Percentiles rank a stretch among this genome's conserved stretches.
Evolutionary conservation across 352 stramenopile genomes (phyloP).

Genomic region (Pythium pectinolyticum): DNA sequence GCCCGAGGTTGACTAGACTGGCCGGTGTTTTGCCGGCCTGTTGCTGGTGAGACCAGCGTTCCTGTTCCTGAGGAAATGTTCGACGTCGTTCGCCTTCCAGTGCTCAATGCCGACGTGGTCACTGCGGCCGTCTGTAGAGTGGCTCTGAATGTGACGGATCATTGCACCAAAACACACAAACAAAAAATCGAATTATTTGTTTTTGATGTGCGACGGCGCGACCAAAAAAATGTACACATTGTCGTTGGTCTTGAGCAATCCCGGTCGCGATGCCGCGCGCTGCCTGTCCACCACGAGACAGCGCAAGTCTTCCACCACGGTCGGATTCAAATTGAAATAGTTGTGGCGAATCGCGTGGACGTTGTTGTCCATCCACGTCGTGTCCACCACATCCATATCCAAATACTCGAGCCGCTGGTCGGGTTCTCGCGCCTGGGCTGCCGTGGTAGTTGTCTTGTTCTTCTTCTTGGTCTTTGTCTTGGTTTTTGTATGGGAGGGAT

Average conservation of each 20-base stretch:
- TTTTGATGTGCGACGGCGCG: conserved; percentile 37
- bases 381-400: conserved; percentile 78
- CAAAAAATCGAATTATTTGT: no score
- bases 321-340: conserved; percentile 74
- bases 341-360: conserved; percentile 66
- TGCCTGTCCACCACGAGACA: conserved; percentile 61
- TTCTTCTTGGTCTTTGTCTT: neutral
- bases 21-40: no score
- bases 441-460: neutral
- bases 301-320: conserved; percentile 68
- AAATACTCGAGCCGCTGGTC: conserved; percentile 33
- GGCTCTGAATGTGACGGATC: no score
- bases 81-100: no score
- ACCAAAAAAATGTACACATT: conserved; percentile 82
- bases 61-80: no score
- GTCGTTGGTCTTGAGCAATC: conserved; percentile 52
- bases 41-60: no score
- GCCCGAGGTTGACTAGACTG: no score
- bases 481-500: no score
- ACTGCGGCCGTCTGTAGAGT: no score
- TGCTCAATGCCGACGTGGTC: no score
- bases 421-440: neutral
- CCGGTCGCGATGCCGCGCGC: conserved; percentile 46
- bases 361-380: conserved; percentile 78
- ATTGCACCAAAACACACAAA: no score